Conservation (phyloP, 306 rosid genomes). For the Corylus heterophylla region DNA sequence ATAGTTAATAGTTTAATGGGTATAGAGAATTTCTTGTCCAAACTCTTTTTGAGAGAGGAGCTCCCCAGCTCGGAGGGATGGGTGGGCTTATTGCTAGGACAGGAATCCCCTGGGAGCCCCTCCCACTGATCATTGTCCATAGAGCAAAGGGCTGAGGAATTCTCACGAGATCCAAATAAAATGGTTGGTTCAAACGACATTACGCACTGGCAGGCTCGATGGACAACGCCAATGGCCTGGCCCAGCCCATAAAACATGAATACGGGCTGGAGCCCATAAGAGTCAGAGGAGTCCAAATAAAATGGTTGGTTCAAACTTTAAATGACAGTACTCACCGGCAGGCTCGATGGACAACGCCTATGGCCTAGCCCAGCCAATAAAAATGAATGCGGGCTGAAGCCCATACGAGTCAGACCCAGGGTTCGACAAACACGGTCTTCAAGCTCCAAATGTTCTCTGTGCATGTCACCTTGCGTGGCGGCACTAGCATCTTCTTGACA, state of each 20-base stretch:
- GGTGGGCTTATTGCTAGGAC: too few relatives aligned
- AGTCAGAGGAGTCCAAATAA: too few relatives aligned
- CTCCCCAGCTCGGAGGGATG: too few relatives aligned
- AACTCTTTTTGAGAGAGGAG: too few relatives aligned
- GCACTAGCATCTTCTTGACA: background rate
- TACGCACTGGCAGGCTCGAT: background rate
- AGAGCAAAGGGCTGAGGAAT: too few relatives aligned
- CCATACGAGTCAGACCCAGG: background rate
- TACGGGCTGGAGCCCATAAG: background rate
- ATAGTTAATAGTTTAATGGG: too few relatives aligned
- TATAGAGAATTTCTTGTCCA: too few relatives aligned
- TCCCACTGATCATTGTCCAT: too few relatives aligned
- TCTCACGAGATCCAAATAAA: too few relatives aligned
- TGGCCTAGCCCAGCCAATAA: background rate
- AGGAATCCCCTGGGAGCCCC: too few relatives aligned
- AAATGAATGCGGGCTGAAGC: background rate
- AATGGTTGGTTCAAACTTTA: background rate
- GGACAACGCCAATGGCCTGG: too few relatives aligned
- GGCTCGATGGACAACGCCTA: background rate
- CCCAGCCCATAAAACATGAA: background rate
- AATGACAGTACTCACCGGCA: background rate
- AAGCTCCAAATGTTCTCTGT: background rate
- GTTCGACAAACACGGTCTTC: too few relatives aligned
- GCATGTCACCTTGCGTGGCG: constrained; percentile 23
- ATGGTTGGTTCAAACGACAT: background rate